A percentile compares a stretch with the other conserved stretches of the same genome.
These are phyloP conservation scores for Myxozyma kluyveri DNA, from an alignment of 805 yeast species.

Conservation along the genomic window DNA sequence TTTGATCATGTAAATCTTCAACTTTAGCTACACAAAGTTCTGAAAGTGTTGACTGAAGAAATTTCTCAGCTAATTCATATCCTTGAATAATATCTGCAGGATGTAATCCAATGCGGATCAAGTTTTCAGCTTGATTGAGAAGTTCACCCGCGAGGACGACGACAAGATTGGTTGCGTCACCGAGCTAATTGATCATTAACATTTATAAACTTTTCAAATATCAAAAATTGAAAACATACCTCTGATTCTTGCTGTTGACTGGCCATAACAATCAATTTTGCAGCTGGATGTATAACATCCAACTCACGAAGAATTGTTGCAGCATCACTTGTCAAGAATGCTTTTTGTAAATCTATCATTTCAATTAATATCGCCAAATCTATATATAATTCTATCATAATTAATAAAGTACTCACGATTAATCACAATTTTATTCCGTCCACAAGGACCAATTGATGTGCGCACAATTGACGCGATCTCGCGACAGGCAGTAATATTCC, in stretches of 20 bases:
- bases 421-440: slow-evolving; percentile 92
- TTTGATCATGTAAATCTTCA: slow-evolving; percentile 53
- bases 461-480: slow-evolving; percentile 89
- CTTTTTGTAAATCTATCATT: slow-evolving; percentile 61
- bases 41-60: slow-evolving; percentile 51
- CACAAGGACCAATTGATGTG: slow-evolving; percentile 96
- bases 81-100: slow-evolving; percentile 94
- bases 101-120: slow-evolving; percentile 78
- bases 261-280: slow-evolving; percentile 92
- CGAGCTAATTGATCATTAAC: slow-evolving; percentile 66
- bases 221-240: slow-evolving; percentile 15
- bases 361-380: neutral
- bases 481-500: slow-evolving; percentile 91
- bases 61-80: slow-evolving; percentile 79
- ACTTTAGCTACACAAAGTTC: slow-evolving; percentile 58
- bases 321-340: slow-evolving; percentile 93
- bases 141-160: slow-evolving; percentile 91
- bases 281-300: slow-evolving; percentile 96
- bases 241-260: slow-evolving; percentile 95
- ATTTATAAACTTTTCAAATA: neutral
- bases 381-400: neutral
- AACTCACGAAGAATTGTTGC: slow-evolving; percentile 93
- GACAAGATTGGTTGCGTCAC: slow-evolving; percentile 92
- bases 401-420: slow-evolving; percentile 47
- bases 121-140: slow-evolving; percentile 78